Evolutionary conservation across 768 basidiomycete species (phyloP), one percentile per base, ranked within the genome.

Genomic region (Lactarius sp.): DNA sequence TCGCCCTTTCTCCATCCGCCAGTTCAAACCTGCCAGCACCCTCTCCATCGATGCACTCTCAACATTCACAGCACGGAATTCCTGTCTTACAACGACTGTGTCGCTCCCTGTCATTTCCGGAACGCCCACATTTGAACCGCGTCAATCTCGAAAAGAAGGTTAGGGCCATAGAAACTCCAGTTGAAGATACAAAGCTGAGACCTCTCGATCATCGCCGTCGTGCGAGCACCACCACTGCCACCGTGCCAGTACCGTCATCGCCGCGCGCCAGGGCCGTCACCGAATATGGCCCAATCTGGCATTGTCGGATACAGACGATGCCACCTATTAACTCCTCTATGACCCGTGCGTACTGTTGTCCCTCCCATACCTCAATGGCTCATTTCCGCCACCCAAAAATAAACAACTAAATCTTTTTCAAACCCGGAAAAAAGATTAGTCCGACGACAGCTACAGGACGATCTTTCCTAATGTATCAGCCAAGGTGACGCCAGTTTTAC

Each of bases 71-170:
- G 94, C 1, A 88, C 87, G 0, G 96, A 99, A 70, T 77, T 98
- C 13, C 77, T 98, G 59, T 77, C 84, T 0, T 97, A 96, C 71
- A 90, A 93, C 65, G 90, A 94, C 64, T 70, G 92, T 98, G 49
- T 83, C 85, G 0, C 79, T 95, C 31, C 87, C 89, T 10, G 87
- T 97, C 39, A 82, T 98, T 50, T 79, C 86, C 20, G 85, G 86
- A 60, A 82, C 87, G 6, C 77, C 97, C 9, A 83, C 85, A 0
- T 80, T 80, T 96, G 64, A 85, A 84, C 58, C 77, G 95, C 42
- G 88, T 89, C 16, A 94, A 95, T 61, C 75, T 98, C 60, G 96
- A 95, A 81, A 92, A 92, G 75, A 93, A 92, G 83, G 94, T 90
- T 58, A 2, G 46, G 13, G 16, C 18, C 7, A 18, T 39, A 13